Conservation (phyloP, 2,329 filamentous ascomycete genomes). For the Xylaria multiplex region DNA sequence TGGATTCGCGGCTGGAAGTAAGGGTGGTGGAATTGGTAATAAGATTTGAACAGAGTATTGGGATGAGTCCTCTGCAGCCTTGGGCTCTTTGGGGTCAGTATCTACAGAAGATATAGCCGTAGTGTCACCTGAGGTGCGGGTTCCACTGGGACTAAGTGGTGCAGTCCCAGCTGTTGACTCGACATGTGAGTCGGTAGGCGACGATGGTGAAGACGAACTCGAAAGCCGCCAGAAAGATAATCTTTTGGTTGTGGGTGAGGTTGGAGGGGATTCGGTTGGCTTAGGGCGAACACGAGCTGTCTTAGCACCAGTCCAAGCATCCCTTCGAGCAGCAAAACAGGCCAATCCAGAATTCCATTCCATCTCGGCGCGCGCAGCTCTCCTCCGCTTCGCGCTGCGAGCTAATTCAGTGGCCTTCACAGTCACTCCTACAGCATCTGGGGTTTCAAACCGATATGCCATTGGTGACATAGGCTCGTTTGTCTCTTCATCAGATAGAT, state of each 20-base stretch:
- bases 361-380: constrained; percentile 70
- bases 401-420: constrained; percentile 57
- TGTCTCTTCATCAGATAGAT: constrained; percentile 64
- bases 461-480: constrained; percentile 54
- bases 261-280: constrained; percentile 44
- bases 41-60: constrained; percentile 67
- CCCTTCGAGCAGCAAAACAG: constrained; percentile 79
- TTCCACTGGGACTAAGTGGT: constrained; percentile 45
- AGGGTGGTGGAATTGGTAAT: constrained; percentile 76
- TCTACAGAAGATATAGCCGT: constrained; percentile 57
- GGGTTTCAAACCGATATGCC: constrained; percentile 63
- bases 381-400: constrained; percentile 65
- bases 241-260: constrained; percentile 57
- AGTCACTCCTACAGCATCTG: constrained; percentile 57
- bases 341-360: constrained; percentile 83
- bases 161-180: constrained; percentile 39
- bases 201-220: constrained; percentile 54
- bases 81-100: constrained; percentile 52
- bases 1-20: constrained; percentile 78
- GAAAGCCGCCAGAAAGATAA: constrained; percentile 62
- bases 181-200: constrained; percentile 45
- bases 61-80: constrained; percentile 50
- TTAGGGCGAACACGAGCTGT: constrained; percentile 65
- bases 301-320: constrained; percentile 86
- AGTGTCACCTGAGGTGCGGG: constrained; percentile 49